Conservation (phyloP, 164 flowering plant species). For the Saururus chinensis region DNA sequence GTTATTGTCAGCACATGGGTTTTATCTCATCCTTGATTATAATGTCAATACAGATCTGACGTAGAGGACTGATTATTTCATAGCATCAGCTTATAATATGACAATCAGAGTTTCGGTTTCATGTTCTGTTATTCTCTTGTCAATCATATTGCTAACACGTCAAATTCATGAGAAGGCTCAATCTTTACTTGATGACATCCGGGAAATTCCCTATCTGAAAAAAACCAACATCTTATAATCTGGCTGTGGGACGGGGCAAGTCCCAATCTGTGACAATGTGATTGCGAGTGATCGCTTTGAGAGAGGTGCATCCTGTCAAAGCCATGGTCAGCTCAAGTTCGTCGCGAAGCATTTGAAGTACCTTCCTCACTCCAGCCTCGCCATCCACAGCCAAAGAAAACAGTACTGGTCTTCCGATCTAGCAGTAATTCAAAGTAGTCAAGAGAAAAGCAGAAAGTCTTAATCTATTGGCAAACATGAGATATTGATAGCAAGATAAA, state of each 20-base stretch:
- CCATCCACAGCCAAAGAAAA: conserved; percentile 56
- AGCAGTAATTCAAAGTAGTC: conserved; percentile 3
- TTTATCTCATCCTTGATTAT: too few species aligned
- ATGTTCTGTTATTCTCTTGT: too few species aligned
- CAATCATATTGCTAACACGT: too few species aligned
- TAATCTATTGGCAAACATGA: not conserved
- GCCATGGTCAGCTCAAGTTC: conserved; percentile 77
- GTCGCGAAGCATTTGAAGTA: conserved; percentile 55
- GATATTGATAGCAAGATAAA: not conserved
- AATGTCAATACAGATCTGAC: too few species aligned
- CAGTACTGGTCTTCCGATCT: conserved; percentile 59
- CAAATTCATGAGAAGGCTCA: too few species aligned
- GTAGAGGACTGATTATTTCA: too few species aligned
- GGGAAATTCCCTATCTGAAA: too few species aligned
- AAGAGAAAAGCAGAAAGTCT: not conserved
- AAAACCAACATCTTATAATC: not conserved
- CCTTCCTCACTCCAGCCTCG: conserved; percentile 34
- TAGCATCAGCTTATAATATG: too few species aligned
- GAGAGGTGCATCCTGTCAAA: conserved; percentile 46
- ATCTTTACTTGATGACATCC: too few species aligned
- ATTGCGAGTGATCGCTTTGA: conserved; percentile 51
- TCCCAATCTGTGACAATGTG: conserved; percentile 37
- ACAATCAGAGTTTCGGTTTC: too few species aligned
- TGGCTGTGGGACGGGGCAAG: not conserved
- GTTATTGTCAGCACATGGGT: too few species aligned